Evolutionary conservation across 495 filamentous ascomycete genomes (phyloP).

Genomic region (Penicillium lividum): DNA sequence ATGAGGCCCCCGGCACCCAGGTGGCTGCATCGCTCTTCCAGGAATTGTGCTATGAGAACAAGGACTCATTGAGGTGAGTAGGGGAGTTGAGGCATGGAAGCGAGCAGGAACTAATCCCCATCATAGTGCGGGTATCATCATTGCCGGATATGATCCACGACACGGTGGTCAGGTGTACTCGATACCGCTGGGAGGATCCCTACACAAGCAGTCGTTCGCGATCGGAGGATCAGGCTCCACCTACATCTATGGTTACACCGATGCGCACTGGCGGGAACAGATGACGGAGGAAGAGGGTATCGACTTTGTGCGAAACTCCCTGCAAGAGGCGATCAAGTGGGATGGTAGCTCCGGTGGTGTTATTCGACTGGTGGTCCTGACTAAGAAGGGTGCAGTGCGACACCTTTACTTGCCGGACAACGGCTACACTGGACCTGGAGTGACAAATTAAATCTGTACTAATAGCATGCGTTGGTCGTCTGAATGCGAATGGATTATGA

Average conservation of each 20-base stretch:
- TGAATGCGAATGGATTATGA: conserved; percentile 10
- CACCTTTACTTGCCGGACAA: conserved; percentile 90
- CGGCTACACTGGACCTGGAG: conserved; percentile 67
- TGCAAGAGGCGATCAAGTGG: conserved; percentile 97
- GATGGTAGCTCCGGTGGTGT: conserved; percentile 98
- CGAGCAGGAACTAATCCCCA: neutral
- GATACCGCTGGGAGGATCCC: conserved; percentile 92
- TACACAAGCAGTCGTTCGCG: conserved; percentile 95
- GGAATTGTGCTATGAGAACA: conserved; percentile 96
- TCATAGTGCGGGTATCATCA: conserved; percentile 88
- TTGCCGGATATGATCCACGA: conserved; percentile 90
- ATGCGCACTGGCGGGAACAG: conserved; percentile 91
- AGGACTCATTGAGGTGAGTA: conserved; percentile 78
- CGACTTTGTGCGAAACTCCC: conserved; percentile 83
- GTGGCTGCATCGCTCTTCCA: conserved; percentile 94
- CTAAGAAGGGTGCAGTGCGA: conserved; percentile 78
- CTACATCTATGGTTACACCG: conserved; percentile 99
- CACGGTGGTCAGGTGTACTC: conserved; percentile 96
- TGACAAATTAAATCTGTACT: conserved; percentile 42
- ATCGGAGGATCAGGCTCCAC: conserved; percentile 97
- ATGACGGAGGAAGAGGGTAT: conserved; percentile 96
- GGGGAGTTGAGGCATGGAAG: neutral
- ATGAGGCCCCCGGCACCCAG: conserved; percentile 86
- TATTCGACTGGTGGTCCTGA: conserved; percentile 95
- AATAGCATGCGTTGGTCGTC: conserved; percentile 20